A percentile compares a stretch with the other conserved stretches of the same genome.
These are phyloP conservation scores for Malus hybrid DNA, from an alignment of 331 rosid species.

Conservation along the genomic window DNA sequence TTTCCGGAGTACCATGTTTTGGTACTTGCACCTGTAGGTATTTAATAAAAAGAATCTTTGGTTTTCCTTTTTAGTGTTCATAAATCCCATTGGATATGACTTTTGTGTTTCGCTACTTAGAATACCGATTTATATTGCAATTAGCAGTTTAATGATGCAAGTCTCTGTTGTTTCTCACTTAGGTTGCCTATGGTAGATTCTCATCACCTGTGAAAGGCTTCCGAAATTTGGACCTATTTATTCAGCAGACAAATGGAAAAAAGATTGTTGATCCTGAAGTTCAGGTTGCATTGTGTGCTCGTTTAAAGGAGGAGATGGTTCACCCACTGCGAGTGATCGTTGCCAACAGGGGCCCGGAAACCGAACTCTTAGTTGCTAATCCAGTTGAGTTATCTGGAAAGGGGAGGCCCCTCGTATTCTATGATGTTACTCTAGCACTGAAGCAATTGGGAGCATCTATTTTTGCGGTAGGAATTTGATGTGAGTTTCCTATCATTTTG, in stretches of 20 bases:
- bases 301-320: conserved; percentile 61
- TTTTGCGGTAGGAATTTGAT: conserved; percentile 42
- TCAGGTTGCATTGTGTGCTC: conserved; percentile 49
- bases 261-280: conserved; percentile 65
- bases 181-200: conserved; percentile 72
- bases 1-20: not conserved
- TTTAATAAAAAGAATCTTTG: not conserved
- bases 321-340: conserved; percentile 64
- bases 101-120: not conserved
- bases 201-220: conserved; percentile 45
- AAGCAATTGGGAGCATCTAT: conserved; percentile 37
- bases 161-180: conserved; percentile 1
- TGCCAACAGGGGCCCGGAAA: conserved; percentile 73
- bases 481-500: not conserved
- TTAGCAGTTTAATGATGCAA: not conserved
- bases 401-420: conserved; percentile 87
- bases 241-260: conserved; percentile 58
- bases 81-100: not conserved
- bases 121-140: not conserved
- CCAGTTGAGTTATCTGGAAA: conserved; percentile 76
- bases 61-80: not conserved
- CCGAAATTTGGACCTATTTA: conserved; percentile 56
- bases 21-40: not conserved
- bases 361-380: conserved; percentile 77
- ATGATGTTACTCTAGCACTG: conserved; percentile 65